Percentiles rank a stretch among this genome's conserved stretches.
Evolutionary conservation across 2,329 filamentous ascomycete genomes (phyloP).

Genomic region (Aquanectria penicillioides): DNA sequence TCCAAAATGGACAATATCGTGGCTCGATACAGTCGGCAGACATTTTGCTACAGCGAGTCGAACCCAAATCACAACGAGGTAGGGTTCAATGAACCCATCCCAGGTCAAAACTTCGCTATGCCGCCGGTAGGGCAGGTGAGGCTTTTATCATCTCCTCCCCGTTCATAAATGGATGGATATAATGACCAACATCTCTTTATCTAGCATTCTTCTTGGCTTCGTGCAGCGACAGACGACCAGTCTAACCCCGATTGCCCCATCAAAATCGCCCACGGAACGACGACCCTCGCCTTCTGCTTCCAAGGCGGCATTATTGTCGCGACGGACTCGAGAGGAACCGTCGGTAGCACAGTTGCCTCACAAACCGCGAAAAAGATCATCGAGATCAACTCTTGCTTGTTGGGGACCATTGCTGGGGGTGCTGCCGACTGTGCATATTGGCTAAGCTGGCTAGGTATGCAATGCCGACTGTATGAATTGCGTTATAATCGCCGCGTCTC

Average conservation of each 20-base stretch:
- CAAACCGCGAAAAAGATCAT: slow-evolving; percentile 99
- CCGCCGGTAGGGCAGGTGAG: slow-evolving; percentile 92
- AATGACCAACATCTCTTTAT: slow-evolving; percentile 20
- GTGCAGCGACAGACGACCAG: slow-evolving; percentile 95
- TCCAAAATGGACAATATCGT: slow-evolving; percentile 88
- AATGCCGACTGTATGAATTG: slow-evolving; percentile 98
- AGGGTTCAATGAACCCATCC: slow-evolving; percentile 75
- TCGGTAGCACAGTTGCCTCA: slow-evolving; percentile 98
- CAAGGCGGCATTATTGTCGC: slow-evolving; percentile 98
- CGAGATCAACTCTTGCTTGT: slow-evolving; percentile 92
- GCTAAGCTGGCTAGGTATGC: slow-evolving; percentile 98
- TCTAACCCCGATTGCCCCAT: slow-evolving; percentile 97
- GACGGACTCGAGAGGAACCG: slow-evolving; percentile 95
- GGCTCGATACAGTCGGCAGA: slow-evolving; percentile 86
- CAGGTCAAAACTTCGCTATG: slow-evolving; percentile 94
- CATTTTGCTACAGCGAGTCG: slow-evolving; percentile 76
- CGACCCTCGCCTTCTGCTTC: slow-evolving; percentile 97
- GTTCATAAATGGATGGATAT: background rate
- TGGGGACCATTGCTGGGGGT: slow-evolving; percentile 98
- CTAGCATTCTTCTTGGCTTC: slow-evolving; percentile 92
- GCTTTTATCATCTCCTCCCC: background rate
- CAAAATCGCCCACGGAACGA: slow-evolving; percentile 99
- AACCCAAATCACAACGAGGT: slow-evolving; percentile 78
- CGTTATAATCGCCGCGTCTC: slow-evolving; percentile 99
- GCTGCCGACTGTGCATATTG: slow-evolving; percentile 99